phyloP scores from a whole-genome alignment of 306 rosid genomes.

The Psophocarpus tetragonolobus region DNA sequence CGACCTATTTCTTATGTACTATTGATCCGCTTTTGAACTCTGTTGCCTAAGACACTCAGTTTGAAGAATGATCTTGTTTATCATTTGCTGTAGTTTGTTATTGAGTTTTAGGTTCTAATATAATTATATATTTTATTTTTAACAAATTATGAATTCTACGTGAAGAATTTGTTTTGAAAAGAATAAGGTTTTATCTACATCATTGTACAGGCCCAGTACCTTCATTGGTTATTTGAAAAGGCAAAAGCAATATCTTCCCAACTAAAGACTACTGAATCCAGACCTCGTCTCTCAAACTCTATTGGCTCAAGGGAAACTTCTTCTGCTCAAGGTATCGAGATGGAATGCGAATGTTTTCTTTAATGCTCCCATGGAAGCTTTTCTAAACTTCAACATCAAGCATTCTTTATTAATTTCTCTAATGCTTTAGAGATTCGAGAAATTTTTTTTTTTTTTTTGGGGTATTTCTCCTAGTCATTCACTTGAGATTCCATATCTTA shows the following conservation, averaged over 20 bases:
- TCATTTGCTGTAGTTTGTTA: not conserved
- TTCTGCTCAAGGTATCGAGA: not conserved
- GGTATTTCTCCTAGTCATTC: not conserved
- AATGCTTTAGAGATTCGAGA: not conserved
- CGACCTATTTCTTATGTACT: not conserved
- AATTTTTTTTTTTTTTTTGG: not conserved
- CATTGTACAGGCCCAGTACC: conserved; percentile 32
- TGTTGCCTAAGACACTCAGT: not conserved
- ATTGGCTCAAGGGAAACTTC: not conserved
- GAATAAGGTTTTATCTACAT: not conserved
- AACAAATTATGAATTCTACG: not conserved
- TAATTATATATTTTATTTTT: not conserved
- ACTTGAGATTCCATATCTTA: not conserved
- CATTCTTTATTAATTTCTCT: not conserved
- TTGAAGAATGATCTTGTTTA: not conserved
- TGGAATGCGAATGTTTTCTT: not conserved
- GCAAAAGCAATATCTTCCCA: not conserved
- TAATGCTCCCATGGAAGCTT: not conserved
- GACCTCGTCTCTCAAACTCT: not conserved
- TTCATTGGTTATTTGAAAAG: not conserved
- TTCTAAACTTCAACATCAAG: not conserved
- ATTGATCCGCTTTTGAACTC: not conserved
- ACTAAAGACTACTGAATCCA: not conserved
- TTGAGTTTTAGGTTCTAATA: not conserved
- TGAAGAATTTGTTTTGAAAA: not conserved